Evolutionary conservation across 768 basidiomycete species (phyloP).

Genomic region (Polyporus arcularius): DNA sequence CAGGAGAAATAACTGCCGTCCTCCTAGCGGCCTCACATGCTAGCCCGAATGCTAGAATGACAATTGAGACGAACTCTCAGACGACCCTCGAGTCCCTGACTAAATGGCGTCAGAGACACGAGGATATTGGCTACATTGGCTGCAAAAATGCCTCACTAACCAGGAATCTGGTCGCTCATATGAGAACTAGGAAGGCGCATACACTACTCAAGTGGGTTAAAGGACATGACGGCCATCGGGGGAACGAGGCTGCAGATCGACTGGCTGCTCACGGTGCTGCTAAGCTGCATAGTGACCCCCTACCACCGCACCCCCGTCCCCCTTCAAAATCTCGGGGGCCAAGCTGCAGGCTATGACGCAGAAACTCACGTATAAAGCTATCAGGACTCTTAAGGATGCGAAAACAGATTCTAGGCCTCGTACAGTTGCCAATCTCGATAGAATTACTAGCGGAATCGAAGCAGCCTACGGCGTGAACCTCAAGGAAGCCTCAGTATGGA

Average conservation of each 20-base stretch:
- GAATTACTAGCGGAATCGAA: too few species aligned
- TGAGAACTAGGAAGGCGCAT: background rate
- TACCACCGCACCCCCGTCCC: background rate
- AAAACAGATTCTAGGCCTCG: background rate
- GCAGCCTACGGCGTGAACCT: too few species aligned
- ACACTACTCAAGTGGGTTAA: constrained; percentile 5
- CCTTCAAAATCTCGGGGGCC: background rate
- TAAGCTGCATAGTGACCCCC: background rate
- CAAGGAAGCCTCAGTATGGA: too few species aligned
- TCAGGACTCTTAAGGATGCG: background rate
- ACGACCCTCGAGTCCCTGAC: constrained; percentile 18
- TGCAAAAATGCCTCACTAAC: constrained; percentile 15
- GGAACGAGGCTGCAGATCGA: background rate
- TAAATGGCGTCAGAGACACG: constrained; percentile 16
- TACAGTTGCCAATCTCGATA: background rate
- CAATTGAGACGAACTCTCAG: constrained; percentile 24
- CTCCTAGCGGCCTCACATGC: background rate
- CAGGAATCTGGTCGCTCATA: background rate
- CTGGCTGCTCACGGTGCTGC: background rate
- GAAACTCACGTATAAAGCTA: background rate
- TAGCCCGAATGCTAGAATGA: background rate
- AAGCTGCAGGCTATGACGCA: background rate
- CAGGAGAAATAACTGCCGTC: background rate
- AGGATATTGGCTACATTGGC: constrained; percentile 30
- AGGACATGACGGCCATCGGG: constrained; percentile 1